Evolutionary conservation across 1,284 basidiomycete species (phyloP).

Genomic region (Microbotryum violaceum): DNA sequence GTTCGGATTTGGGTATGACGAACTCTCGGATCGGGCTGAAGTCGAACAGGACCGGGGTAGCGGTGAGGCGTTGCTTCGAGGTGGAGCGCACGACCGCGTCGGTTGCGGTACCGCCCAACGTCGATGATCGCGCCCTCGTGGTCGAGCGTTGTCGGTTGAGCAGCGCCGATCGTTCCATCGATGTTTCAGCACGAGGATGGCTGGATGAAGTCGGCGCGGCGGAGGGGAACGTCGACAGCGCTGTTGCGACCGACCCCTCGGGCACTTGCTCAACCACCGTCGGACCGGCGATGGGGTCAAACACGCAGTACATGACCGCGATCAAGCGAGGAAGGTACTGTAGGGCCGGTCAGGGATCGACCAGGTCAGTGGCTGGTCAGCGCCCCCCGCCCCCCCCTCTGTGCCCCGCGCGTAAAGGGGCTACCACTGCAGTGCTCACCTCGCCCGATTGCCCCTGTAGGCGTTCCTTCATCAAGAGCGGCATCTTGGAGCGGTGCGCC

Average conservation of each 20-base stretch:
- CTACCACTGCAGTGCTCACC: slow-evolving; percentile 12
- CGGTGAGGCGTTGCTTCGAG: slow-evolving; percentile 9
- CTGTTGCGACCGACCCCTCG: slow-evolving; percentile 60
- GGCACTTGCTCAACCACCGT: slow-evolving; percentile 84
- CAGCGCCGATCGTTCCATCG: too few relatives aligned
- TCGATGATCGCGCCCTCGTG: slow-evolving; percentile 9
- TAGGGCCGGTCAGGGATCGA: neutral
- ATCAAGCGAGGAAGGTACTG: slow-evolving; percentile 12
- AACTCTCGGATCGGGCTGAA: slow-evolving; percentile 88
- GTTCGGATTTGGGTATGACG: slow-evolving; percentile 76
- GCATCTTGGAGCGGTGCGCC: neutral
- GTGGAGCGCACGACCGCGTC: slow-evolving; percentile 8
- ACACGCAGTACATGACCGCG: slow-evolving; percentile 64
- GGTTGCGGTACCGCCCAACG: slow-evolving; percentile 1
- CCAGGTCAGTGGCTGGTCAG: too few relatives aligned
- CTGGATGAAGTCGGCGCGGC: neutral
- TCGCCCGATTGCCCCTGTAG: slow-evolving; percentile 17
- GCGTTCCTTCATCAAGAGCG: slow-evolving; percentile 12
- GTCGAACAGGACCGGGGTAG: slow-evolving; percentile 59
- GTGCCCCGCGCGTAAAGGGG: neutral
- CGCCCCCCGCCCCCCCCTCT: too few relatives aligned
- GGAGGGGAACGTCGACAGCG: slow-evolving; percentile 21
- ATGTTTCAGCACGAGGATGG: neutral
- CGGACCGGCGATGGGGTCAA: slow-evolving; percentile 71
- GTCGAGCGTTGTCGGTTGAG: neutral